These are phyloP conservation scores for Neolentinus lepideus DNA, from an alignment of 1,284 basidiomycete genomes.

Conservation along the genomic window DNA sequence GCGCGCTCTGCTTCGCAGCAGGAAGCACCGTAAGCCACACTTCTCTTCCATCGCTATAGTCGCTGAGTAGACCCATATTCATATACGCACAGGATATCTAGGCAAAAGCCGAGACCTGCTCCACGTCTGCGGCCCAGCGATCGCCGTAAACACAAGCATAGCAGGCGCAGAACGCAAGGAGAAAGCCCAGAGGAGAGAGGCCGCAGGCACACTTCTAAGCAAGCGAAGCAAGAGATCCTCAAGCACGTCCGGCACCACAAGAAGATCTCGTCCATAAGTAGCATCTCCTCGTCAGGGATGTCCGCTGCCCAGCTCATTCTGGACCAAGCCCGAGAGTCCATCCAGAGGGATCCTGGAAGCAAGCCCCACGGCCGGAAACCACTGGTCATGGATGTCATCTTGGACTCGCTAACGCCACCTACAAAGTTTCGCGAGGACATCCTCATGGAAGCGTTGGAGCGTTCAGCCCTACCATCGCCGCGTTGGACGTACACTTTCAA, in stretches of 20 bases:
- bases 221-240: background rate
- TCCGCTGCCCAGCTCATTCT: constrained; percentile 6
- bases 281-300: constrained; percentile 1
- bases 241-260: background rate
- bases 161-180: background rate
- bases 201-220: background rate
- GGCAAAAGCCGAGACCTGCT: background rate
- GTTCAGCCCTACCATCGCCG: constrained; percentile 10
- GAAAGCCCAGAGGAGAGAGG: background rate
- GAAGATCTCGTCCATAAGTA: background rate
- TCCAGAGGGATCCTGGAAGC: background rate
- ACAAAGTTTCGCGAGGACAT: constrained; percentile 17
- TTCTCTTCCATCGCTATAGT: background rate
- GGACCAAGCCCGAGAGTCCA: constrained; percentile 5
- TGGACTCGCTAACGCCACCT: constrained; percentile 15
- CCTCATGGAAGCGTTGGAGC: constrained; percentile 20
- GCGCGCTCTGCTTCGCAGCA: background rate
- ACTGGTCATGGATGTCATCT: constrained; percentile 21
- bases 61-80: background rate
- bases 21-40: background rate
- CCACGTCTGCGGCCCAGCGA: background rate
- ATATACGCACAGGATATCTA: background rate
- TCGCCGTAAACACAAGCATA: background rate
- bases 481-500: constrained; percentile 19
- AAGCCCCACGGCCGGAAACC: constrained; percentile 12